Evolutionary conservation across 257 asterid species (phyloP).

Genomic region (Przewalskia tangutica): DNA sequence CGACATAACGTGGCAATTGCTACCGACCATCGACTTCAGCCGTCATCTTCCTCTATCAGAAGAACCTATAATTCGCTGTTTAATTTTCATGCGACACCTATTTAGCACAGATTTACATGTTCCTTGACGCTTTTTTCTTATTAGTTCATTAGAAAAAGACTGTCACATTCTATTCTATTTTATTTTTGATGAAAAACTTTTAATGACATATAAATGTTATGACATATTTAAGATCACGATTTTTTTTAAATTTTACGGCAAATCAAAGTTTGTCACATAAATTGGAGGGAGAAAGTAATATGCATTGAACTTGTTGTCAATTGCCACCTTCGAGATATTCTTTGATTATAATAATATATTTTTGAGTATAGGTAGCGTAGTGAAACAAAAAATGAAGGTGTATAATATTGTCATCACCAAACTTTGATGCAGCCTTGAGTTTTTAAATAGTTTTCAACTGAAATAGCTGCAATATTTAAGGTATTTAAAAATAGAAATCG

Average conservation of each 20-base stretch:
- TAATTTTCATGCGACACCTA: too few relatives aligned
- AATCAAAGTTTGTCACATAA: background rate
- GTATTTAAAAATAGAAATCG: background rate
- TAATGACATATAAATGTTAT: background rate
- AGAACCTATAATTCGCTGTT: too few relatives aligned
- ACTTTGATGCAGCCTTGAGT: background rate
- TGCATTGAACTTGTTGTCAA: background rate
- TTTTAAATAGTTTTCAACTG: background rate
- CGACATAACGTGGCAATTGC: too few relatives aligned
- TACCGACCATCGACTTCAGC: too few relatives aligned
- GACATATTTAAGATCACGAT: background rate
- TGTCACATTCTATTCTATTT: too few relatives aligned
- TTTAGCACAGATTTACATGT: too few relatives aligned
- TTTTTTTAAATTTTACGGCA: rapidly evolving
- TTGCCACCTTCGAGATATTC: background rate
- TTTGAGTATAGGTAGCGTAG: background rate
- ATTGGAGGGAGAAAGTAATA: background rate
- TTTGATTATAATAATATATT: background rate
- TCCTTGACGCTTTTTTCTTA: too few relatives aligned
- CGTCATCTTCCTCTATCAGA: too few relatives aligned
- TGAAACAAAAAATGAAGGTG: background rate
- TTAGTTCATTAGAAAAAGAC: too few relatives aligned
- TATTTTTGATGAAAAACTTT: background rate
- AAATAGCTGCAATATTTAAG: background rate
- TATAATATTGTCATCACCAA: background rate